Conservation (phyloP, 306 rosid species). For the Mimosa pudica region DNA sequence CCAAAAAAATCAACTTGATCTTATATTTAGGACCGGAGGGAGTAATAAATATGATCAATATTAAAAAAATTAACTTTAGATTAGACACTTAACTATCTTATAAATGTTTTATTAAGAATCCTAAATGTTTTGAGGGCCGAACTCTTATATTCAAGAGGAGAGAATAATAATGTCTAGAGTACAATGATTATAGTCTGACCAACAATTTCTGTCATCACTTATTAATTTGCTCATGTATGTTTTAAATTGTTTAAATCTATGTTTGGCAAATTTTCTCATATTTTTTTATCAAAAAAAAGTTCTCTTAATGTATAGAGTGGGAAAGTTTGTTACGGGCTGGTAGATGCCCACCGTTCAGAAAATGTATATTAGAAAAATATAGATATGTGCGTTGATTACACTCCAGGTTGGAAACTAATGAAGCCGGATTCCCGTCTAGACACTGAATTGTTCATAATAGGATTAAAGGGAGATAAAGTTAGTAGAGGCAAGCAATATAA, state of each 20-base stretch:
- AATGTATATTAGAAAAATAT: neutral
- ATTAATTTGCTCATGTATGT: neutral
- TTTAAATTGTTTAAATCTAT: too few species aligned
- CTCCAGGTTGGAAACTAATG: neutral
- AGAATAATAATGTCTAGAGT: conserved; percentile 6
- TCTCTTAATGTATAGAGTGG: too few species aligned
- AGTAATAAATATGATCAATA: too few species aligned
- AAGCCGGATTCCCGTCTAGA: neutral
- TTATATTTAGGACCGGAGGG: too few species aligned
- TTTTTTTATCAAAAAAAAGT: too few species aligned
- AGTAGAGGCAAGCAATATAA: neutral
- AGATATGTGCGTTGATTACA: neutral
- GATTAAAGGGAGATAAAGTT: neutral
- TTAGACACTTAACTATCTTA: too few species aligned
- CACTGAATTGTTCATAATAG: neutral
- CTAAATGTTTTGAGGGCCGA: too few species aligned
- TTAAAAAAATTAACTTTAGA: too few species aligned
- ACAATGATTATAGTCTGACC: conserved; percentile 14
- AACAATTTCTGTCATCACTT: neutral
- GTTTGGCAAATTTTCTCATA: too few species aligned
- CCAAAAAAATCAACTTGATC: too few species aligned
- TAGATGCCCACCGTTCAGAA: neutral
- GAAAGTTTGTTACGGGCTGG: neutral
- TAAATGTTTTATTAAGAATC: too few species aligned
- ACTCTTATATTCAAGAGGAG: too few species aligned